Conservation (phyloP, 305 asterid species). For the Fraxinus sp. region DNA sequence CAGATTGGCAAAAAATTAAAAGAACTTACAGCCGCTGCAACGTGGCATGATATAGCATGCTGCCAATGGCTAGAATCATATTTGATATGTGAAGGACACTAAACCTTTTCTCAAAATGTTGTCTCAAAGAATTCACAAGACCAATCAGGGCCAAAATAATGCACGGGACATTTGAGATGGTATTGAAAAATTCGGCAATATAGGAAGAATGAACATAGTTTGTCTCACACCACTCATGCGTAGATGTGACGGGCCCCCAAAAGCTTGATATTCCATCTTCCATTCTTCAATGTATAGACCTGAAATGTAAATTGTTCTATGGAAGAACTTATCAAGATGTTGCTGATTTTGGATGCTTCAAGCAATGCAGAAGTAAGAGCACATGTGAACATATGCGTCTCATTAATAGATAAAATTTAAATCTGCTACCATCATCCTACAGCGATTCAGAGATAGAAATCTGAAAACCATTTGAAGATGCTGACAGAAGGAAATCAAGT, state of each 20-base stretch:
- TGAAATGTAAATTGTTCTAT: neutral
- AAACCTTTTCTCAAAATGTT: slow-evolving; percentile 82
- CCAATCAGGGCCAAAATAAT: slow-evolving; percentile 75
- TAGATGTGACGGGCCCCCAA: slow-evolving; percentile 94
- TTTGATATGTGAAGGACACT: slow-evolving; percentile 85
- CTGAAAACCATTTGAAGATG: neutral
- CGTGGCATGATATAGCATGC: slow-evolving; percentile 83
- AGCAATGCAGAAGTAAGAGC: slow-evolving; percentile 5
- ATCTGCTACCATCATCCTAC: neutral
- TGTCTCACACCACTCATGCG: slow-evolving; percentile 91
- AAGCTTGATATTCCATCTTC: slow-evolving; percentile 63
- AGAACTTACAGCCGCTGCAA: slow-evolving; percentile 66
- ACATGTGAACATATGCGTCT: neutral
- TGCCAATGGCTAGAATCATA: slow-evolving; percentile 78
- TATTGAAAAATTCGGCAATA: slow-evolving; percentile 81
- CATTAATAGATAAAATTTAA: neutral
- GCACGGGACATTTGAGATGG: slow-evolving; percentile 73
- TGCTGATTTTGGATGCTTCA: slow-evolving; percentile 28
- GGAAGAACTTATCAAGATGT: slow-evolving; percentile 6
- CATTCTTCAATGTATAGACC: slow-evolving; percentile 45
- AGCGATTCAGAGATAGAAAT: neutral
- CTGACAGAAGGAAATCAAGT: neutral
- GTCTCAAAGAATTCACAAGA: slow-evolving; percentile 69
- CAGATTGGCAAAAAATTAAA: neutral
- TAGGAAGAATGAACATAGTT: slow-evolving; percentile 78